Evolutionary conservation across 768 basidiomycete genomes (phyloP).

Genomic region (Tylopilus cervinicoccineus): DNA sequence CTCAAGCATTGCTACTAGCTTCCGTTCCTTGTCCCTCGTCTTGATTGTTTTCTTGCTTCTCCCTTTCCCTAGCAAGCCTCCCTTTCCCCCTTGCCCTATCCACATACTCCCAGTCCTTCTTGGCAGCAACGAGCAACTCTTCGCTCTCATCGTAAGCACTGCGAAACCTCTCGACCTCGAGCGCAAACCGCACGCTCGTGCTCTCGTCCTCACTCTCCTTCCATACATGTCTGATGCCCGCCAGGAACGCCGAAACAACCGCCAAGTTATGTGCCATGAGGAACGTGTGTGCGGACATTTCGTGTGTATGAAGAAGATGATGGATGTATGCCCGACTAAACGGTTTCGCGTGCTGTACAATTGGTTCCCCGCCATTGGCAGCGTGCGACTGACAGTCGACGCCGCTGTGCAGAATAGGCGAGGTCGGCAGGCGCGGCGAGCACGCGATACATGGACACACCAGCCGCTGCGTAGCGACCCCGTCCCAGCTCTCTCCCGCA

Average conservation of each 20-base stretch:
- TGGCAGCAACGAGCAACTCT: slow-evolving; percentile 49
- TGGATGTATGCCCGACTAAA: slow-evolving; percentile 67
- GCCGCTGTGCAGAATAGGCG: slow-evolving; percentile 42
- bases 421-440: slow-evolving; percentile 38
- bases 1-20: background rate
- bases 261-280: slow-evolving; percentile 73
- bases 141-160: slow-evolving; percentile 47
- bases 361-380: background rate
- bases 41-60: slow-evolving; percentile 25
- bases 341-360: slow-evolving; percentile 25
- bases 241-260: slow-evolving; percentile 63
- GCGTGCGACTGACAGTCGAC: slow-evolving; percentile 33
- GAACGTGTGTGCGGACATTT: slow-evolving; percentile 81
- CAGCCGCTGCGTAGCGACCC: background rate
- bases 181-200: slow-evolving; percentile 25
- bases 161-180: slow-evolving; percentile 50
- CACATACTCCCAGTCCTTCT: slow-evolving; percentile 56
- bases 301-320: slow-evolving; percentile 83
- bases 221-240: slow-evolving; percentile 45
- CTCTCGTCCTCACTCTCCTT: background rate
- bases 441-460: slow-evolving; percentile 57
- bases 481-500: slow-evolving; percentile 4
- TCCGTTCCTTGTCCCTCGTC: background rate
- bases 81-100: slow-evolving; percentile 74
- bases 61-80: slow-evolving; percentile 61